Conservation (phyloP, 352 stramenopile species). For the Globisporangium okanoganense region DNA sequence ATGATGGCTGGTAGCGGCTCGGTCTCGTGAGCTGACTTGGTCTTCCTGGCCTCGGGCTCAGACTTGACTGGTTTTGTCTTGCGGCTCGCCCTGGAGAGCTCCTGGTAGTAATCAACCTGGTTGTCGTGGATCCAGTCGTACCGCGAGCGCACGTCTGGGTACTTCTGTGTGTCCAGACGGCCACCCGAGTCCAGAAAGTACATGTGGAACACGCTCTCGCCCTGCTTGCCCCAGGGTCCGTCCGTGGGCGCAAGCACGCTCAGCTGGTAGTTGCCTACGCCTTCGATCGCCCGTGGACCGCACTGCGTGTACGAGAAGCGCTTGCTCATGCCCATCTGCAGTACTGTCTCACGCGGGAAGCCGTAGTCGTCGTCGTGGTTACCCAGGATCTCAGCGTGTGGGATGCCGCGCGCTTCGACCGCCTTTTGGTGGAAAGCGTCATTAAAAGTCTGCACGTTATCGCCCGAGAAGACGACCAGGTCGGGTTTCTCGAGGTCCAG, state of each 20-base stretch:
- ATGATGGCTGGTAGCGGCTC: slow-evolving; percentile 21
- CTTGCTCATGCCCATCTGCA: slow-evolving; percentile 29
- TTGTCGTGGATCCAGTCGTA: slow-evolving; percentile 51
- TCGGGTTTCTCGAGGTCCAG: slow-evolving; percentile 59
- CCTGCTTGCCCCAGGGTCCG: slow-evolving; percentile 31
- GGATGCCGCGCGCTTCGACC: slow-evolving; percentile 41
- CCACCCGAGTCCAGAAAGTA: slow-evolving; percentile 66
- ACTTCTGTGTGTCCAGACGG: slow-evolving; percentile 24
- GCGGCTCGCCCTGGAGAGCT: slow-evolving; percentile 20
- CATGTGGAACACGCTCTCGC: slow-evolving; percentile 49
- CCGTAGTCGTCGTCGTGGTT: slow-evolving; percentile 62
- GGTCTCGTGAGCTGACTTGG: neutral
- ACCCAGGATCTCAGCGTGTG: slow-evolving; percentile 58
- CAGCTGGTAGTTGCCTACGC: slow-evolving; percentile 66
- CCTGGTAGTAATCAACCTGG: slow-evolving; percentile 40
- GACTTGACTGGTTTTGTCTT: neutral
- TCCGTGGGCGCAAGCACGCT: slow-evolving; percentile 33
- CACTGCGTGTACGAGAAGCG: slow-evolving; percentile 44
- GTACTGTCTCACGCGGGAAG: slow-evolving; percentile 36
- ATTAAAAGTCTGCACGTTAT: slow-evolving; percentile 46
- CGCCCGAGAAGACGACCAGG: slow-evolving; percentile 61
- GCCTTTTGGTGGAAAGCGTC: slow-evolving; percentile 21
- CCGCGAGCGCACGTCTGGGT: slow-evolving; percentile 20
- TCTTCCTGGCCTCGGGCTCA: neutral
- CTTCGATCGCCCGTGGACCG: slow-evolving; percentile 38